Evolutionary conservation across 306 rosid genomes (phyloP), one percentile per base, ranked within the genome.

Genomic region (Argentina anserina): DNA sequence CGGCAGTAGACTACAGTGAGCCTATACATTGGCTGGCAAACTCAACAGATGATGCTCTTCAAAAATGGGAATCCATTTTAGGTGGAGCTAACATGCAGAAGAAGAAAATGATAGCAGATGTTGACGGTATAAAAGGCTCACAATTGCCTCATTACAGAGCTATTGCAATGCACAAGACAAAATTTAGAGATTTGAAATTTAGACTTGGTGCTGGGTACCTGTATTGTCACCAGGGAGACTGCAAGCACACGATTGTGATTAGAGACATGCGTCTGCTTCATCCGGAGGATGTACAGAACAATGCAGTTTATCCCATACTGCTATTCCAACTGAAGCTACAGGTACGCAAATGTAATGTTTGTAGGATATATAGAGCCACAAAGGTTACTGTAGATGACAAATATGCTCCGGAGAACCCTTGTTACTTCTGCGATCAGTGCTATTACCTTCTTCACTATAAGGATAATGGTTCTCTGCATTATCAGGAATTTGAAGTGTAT

Each of bases 201-300:
- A 87, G 86, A 65, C 90, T 89, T 67, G 97, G 97, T 46, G 86
- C 90, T 43, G 93, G 96, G 59, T 90, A 90, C 76, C 92, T 90
- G 49, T 93, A 89, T 64, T 93, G 93, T 79, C 98, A 93, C 84
- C 97, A 90, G 98, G 96, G 97, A 41, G 80, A 86, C 45, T 91
- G 98, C 88, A 87, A 78, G 21, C 98, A 93, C 53, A 84, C 89
- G 31, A 52, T 93, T 47, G 90, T 91, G 67, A 81, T 93, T 40
- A 77, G 94, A 81, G 98, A 93, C 78, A 89, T 93, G 98, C 87
- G 97, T 77, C 80, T 86, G 77, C 72, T 89, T 77, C 96, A 93
- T 86, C 88, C 85, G 0, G 87, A 87, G 66, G 97, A 93, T 63
- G 78, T 86, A 69, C 87, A 80, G 3, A 86, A 87, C 79, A 74